Conservation (phyloP, 2,329 filamentous ascomycete species). For the Aureobasidium musti region DNA sequence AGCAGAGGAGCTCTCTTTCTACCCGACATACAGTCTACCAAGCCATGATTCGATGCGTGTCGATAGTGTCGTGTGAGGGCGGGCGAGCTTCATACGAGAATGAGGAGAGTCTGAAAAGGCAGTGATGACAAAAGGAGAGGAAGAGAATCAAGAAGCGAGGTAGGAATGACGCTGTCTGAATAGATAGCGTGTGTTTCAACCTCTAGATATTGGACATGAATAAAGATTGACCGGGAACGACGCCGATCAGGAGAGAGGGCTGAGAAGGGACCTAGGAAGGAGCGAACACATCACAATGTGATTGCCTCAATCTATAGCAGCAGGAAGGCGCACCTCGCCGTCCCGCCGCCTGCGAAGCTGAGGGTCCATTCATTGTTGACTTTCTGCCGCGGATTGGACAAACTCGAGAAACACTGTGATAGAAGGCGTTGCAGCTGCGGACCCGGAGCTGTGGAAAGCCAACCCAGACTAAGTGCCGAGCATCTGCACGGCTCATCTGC, state of each 20-base stretch:
- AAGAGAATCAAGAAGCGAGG: not conserved
- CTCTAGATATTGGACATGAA: constrained; percentile 9
- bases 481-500: constrained; percentile 13
- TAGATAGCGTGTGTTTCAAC: constrained; percentile 1
- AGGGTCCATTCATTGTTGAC: constrained; percentile 10
- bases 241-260: constrained; percentile 19
- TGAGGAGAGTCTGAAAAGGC: not conserved
- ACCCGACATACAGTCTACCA: not conserved
- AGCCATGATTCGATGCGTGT: not conserved
- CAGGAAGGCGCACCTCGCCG: not conserved
- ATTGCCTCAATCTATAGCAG: constrained; percentile 19
- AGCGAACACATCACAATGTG: constrained; percentile 1
- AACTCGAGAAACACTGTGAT: not conserved
- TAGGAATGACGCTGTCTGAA: constrained; percentile 3
- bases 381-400: not conserved
- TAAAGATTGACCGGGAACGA: constrained; percentile 16
- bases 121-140: not conserved
- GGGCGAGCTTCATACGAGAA: not conserved
- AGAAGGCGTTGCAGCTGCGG: constrained; percentile 8
- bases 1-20: not conserved
- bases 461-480: constrained; percentile 2
- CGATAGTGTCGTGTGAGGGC: not conserved
- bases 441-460: constrained; percentile 15
- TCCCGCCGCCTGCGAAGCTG: not conserved
- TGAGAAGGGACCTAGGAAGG: constrained; percentile 5